phyloP scores from a whole-genome alignment of 1,139 yeast species.

The Pichia sp. region DNA sequence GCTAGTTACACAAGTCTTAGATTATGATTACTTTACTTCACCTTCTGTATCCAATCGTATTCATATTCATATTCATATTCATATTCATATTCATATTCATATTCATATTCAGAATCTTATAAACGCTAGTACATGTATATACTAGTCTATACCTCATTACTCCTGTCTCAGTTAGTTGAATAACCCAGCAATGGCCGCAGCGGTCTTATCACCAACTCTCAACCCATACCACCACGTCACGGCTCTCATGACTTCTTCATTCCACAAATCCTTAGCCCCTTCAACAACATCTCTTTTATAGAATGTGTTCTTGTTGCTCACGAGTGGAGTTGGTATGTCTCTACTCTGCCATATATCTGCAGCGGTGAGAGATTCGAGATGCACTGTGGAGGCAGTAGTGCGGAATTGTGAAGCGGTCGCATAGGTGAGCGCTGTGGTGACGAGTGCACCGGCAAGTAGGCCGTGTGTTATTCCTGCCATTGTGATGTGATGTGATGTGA shows the following conservation, averaged over 20 bases:
- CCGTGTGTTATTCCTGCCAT: slow-evolving; percentile 70
- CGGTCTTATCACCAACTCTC: slow-evolving; percentile 15
- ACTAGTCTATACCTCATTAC: too few species aligned
- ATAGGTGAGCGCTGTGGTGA: slow-evolving; percentile 60
- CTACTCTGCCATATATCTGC: slow-evolving; percentile 43
- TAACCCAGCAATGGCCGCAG: slow-evolving; percentile 10
- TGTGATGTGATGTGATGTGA: too few species aligned
- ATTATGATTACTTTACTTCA: neutral
- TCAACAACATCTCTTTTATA: slow-evolving; percentile 43
- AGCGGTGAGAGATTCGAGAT: slow-evolving; percentile 42
- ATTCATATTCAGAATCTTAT: neutral
- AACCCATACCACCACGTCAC: slow-evolving; percentile 49
- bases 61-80: too few species aligned
- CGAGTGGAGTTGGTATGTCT: slow-evolving; percentile 35
- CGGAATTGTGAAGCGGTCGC: slow-evolving; percentile 55
- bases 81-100: neutral
- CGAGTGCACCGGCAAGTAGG: slow-evolving; percentile 57
- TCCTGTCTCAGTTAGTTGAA: neutral
- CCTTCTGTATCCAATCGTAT: neutral
- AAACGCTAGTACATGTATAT: neutral
- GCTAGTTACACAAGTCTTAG: neutral
- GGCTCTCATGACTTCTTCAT: slow-evolving; percentile 59
- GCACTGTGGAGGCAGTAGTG: slow-evolving; percentile 39
- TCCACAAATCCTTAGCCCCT: slow-evolving; percentile 77
- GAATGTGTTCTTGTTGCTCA: slow-evolving; percentile 33